Base-by-base conservation (phyloP, 352 stramenopile genomes). In the Phytophthora boehmeriae region DNA sequence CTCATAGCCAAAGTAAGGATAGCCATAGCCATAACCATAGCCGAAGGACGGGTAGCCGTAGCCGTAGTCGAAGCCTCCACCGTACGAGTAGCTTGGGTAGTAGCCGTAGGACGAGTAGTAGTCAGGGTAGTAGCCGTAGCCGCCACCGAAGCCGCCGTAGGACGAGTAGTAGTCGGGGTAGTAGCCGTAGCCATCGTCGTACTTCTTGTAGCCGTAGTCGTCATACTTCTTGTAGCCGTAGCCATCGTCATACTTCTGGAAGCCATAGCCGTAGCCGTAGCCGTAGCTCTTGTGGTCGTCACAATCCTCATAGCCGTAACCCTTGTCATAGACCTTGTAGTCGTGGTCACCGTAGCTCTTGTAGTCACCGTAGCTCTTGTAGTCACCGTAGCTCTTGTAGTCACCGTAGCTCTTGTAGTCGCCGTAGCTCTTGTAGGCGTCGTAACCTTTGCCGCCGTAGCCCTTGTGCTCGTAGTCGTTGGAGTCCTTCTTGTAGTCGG, bases 401-500 rank as follows among this genome's bases (percentile, higher is more conserved):
- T n/a, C n/a, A n/a, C 25, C 25, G 25, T 30, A 30, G 25, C 25
- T 6, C 25, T 30, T 30, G n/a, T n/a, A n/a, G n/a, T n/a, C n/a
- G 25, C 25, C 25, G 6, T 30, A 30, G 25, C 3, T 6, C 25
- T 30, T 30, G 25, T 30, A 30, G 25, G 3, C 35, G 17, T 59
- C 14, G 8, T 39, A 39, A 9, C 14, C 34, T 3, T 30, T 22
- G n/a, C 61, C 50, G 19, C 36, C 34, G 6, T 60, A 19, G 27
- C 23, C 20, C 19, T 62, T 44, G 51, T 63, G 9, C 1, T 49
- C 16, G n/a, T 57, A 62, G 44, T 42, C 38, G 19, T 51, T 11
- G 17, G 5, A 30, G 20, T 54, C 10, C 4, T 23, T 11, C 14
- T 63, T 47, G 38, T 52, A 43, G 25, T 63, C 56, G 14, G 42